Evolutionary conservation across 2,329 filamentous ascomycete species (phyloP).

Genomic region (Leptographium flavum): DNA sequence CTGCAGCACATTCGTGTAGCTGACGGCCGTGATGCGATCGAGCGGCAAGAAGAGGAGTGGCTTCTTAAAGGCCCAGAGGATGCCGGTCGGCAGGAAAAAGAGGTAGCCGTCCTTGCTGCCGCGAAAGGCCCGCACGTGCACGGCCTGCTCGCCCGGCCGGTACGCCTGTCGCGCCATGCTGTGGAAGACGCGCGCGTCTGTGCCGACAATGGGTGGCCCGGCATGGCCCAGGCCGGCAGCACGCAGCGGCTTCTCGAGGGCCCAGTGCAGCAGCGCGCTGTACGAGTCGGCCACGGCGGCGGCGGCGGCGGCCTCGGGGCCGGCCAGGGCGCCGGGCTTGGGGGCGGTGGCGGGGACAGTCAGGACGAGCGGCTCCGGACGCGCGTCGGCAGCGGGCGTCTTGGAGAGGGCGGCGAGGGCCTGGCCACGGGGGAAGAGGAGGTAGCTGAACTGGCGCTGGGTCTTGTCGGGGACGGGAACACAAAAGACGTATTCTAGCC

Average conservation of each 20-base stretch:
- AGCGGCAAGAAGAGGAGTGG: slow-evolving; percentile 51
- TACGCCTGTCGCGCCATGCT: slow-evolving; percentile 42
- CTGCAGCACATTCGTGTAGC: slow-evolving; percentile 53
- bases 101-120: slow-evolving; percentile 56
- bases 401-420: slow-evolving; percentile 24
- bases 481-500: slow-evolving; percentile 46
- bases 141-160: slow-evolving; percentile 45
- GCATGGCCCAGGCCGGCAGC: slow-evolving; percentile 28
- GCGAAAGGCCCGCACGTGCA: slow-evolving; percentile 51
- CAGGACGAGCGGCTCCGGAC: slow-evolving; percentile 47
- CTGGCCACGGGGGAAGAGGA: slow-evolving; percentile 44
- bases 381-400: slow-evolving; percentile 20
- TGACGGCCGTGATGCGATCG: slow-evolving; percentile 45
- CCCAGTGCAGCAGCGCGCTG: slow-evolving; percentile 46
- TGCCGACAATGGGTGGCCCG: slow-evolving; percentile 29
- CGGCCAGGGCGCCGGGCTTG: slow-evolving; percentile 43
- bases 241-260: slow-evolving; percentile 36
- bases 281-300: slow-evolving; percentile 43
- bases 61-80: slow-evolving; percentile 59
- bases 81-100: slow-evolving; percentile 52
- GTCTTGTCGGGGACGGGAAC: slow-evolving; percentile 51
- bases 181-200: slow-evolving; percentile 42
- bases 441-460: slow-evolving; percentile 51
- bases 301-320: slow-evolving; percentile 33
- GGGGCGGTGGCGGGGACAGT: slow-evolving; percentile 45